Percentiles rank a stretch among this genome's conserved stretches.
phyloP scores from a whole-genome alignment of 495 filamentous ascomycete species.

The Lichenothelia convexa region DNA sequence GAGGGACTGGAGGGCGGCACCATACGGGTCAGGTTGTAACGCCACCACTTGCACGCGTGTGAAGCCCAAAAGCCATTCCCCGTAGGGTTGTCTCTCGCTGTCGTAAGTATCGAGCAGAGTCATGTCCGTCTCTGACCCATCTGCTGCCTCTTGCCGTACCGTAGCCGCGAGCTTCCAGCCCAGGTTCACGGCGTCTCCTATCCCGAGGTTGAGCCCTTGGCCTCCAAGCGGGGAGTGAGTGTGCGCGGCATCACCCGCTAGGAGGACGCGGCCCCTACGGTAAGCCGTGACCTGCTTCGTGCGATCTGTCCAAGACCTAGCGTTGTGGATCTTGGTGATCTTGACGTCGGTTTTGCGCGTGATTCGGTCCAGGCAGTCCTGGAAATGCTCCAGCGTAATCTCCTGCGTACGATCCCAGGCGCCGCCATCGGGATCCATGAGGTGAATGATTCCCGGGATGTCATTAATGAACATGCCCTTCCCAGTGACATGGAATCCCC shows the following conservation, averaged over 20 bases:
- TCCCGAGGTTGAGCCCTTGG: constrained; percentile 6
- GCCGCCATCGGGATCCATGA: constrained; percentile 1
- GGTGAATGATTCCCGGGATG: too few relatives aligned
- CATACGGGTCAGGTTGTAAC: too few relatives aligned
- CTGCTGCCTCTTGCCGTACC: too few relatives aligned
- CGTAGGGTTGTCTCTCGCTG: too few relatives aligned
- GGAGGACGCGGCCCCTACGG: constrained; percentile 4
- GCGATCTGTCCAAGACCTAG: constrained; percentile 1
- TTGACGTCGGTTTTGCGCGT: constrained; percentile 1
- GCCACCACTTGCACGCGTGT: too few relatives aligned
- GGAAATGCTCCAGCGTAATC: not conserved
- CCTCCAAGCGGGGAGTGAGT: constrained; percentile 2
- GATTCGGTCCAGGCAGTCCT: not conserved
- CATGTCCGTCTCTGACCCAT: too few relatives aligned
- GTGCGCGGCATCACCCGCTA: constrained; percentile 7
- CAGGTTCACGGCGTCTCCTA: constrained; percentile 3
- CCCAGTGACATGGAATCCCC: too few relatives aligned
- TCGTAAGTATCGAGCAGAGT: too few relatives aligned
- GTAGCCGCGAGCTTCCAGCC: constrained; percentile 2
- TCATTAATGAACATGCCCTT: too few relatives aligned
- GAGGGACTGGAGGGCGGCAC: too few relatives aligned
- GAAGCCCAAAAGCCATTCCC: too few relatives aligned
- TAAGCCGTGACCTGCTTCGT: constrained; percentile 2
- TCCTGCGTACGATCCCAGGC: constrained; percentile 1
- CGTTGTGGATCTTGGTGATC: constrained; percentile 1